Base-by-base conservation (phyloP, 192 early-diverging fungal genomes). In the Backusella parvicylindrica region DNA sequence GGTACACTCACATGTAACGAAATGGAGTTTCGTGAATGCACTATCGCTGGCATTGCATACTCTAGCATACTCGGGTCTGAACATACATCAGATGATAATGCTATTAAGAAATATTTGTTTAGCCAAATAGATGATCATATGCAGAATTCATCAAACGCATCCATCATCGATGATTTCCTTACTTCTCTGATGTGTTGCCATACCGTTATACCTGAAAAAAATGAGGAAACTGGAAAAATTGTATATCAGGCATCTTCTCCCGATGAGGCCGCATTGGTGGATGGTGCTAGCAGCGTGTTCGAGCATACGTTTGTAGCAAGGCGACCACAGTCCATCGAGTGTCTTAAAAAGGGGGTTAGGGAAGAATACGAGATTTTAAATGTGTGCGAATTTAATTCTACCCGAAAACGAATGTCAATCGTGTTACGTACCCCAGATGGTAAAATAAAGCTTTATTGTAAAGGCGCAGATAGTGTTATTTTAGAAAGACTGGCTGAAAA, bases 381-480 rank as follows among this genome's bases (percentile, higher is more conserved):
- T 73, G 94, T 97, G 73, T 94, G 93, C 82, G 97, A 98, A 79
- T 98, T 98, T 84, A 97, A 97, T 74, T 95, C 93, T 30, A 96
- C 95, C 35, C 86, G 97, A 36, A 98, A 98, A 81, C 88, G 97
- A 76, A 98, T 98, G 97, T 95, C 93, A 1, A 92, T 92, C 9
- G 83, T 98, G 33, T 88, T 97, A 49, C 87, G 94, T 23, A 89
- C 86, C 6, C 92, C 95, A 11, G 91, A 96, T 41, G 96, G 96
- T 4, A 86, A 86, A 50, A 90, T 93, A 63, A 92, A 95, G 75
- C 75, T 98, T 40, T 97, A 95, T 86, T 92, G 92, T 79, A 97
- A 98, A 80, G 97, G 97, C 37, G 97, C 97, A n/a, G 97, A 97
- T 72, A 96, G 94, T 26, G 96, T 96, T 1, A 96, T 97, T 77